These are phyloP conservation scores for Helianthus annuus DNA, from an alignment of 129 eudicot species.

Conservation along the genomic window DNA sequence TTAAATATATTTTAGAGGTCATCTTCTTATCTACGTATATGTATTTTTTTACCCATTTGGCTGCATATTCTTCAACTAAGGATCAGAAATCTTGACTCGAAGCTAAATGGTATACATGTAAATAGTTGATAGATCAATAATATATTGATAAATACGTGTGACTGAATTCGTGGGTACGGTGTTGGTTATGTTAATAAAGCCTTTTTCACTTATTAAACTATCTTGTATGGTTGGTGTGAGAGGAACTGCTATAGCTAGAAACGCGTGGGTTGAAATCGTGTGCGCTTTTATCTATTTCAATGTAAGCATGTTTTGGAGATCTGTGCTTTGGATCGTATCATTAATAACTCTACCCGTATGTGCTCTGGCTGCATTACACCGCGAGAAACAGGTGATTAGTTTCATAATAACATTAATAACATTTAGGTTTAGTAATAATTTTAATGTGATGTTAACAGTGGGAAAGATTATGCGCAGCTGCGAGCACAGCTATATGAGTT, in stretches of 20 bases:
- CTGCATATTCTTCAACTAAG: constrained; percentile 18
- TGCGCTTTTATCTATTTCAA: constrained; percentile 45
- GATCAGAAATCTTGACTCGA: not conserved
- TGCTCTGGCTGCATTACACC: constrained; percentile 57
- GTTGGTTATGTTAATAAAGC: constrained; percentile 34
- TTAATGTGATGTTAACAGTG: not conserved
- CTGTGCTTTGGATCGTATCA: constrained; percentile 47
- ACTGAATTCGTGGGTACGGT: constrained; percentile 39
- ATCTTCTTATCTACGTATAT: not conserved
- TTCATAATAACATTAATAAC: not conserved
- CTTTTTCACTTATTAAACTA: constrained; percentile 45
- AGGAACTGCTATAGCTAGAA: constrained; percentile 42
- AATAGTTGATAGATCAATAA: constrained; percentile 10
- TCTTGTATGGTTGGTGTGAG: constrained; percentile 45
- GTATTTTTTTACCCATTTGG: not conserved
- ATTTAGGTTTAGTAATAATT: not conserved
- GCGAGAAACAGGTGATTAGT: constrained; percentile 59
- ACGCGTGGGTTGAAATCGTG: constrained; percentile 65
- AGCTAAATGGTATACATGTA: constrained; percentile 26
- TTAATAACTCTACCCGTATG: constrained; percentile 58
- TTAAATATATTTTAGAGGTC: not conserved
- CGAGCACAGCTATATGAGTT: constrained; percentile 50
- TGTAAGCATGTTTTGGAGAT: constrained; percentile 48
- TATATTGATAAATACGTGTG: constrained; percentile 28
- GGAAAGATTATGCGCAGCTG: constrained; percentile 42